Evolutionary conservation across 2,329 filamentous ascomycete species (phyloP).

Genomic region (Arthrobotrys conoides): DNA sequence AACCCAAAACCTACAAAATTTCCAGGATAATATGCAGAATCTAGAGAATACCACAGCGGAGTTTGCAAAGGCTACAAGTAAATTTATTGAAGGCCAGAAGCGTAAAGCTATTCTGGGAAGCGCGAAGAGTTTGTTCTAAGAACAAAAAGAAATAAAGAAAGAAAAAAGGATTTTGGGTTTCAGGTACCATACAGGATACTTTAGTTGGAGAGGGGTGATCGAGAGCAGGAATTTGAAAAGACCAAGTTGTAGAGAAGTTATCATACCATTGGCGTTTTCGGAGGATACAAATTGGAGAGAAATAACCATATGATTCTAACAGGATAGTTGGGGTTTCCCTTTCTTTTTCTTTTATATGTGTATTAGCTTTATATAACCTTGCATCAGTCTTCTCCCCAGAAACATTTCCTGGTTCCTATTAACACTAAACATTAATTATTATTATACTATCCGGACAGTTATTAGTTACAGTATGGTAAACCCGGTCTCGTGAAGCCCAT

Average conservation of each 20-base stretch:
- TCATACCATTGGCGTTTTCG: slow-evolving; percentile 36
- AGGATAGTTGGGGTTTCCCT: slow-evolving; percentile 3
- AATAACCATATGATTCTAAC: not conserved
- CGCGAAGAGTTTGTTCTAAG: slow-evolving; percentile 34
- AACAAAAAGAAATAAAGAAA: too few species aligned
- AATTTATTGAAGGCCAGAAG: slow-evolving; percentile 90
- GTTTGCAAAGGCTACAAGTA: slow-evolving; percentile 89
- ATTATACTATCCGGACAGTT: not conserved
- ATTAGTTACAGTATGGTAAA: not conserved
- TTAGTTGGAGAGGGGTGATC: not conserved
- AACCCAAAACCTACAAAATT: slow-evolving; percentile 86
- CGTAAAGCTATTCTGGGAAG: slow-evolving; percentile 81
- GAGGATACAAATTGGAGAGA: slow-evolving; percentile 30
- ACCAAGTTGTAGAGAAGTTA: not conserved
- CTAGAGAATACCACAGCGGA: slow-evolving; percentile 84
- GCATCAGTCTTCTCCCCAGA: not conserved
- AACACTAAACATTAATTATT: slow-evolving; percentile 14
- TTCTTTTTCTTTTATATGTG: not conserved
- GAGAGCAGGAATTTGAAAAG: not conserved
- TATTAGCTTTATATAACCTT: slow-evolving; percentile 10
- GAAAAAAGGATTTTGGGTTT: not conserved
- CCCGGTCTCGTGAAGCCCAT: not conserved
- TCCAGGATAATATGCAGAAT: slow-evolving; percentile 87
- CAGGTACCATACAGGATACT: not conserved
- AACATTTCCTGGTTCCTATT: not conserved